These are phyloP conservation scores for Cordyceps cicadae DNA, from an alignment of 2,329 filamentous ascomycete species.

Conservation along the genomic window DNA sequence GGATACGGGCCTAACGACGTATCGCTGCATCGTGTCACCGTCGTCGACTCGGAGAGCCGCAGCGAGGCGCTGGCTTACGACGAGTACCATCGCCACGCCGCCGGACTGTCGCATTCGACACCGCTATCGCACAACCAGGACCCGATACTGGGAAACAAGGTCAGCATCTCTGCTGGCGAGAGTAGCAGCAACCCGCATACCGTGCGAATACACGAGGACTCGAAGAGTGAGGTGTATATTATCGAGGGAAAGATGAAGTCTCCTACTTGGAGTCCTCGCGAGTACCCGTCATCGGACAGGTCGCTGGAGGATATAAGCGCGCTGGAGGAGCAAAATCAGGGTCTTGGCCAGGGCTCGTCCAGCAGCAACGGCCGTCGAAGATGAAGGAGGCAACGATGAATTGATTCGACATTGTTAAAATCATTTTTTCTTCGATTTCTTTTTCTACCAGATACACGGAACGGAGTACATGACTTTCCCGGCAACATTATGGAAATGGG, in stretches of 20 bases:
- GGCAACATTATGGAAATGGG: background rate
- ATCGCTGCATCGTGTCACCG: constrained; percentile 24
- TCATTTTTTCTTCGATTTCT: background rate
- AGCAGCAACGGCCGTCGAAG: background rate
- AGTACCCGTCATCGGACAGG: constrained; percentile 15
- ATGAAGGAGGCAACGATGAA: background rate
- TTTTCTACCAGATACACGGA: background rate
- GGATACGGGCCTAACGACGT: constrained; percentile 30
- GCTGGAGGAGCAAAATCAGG: constrained; percentile 25
- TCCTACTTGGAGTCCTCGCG: constrained; percentile 17
- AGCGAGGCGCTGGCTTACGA: constrained; percentile 14
- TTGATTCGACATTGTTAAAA: background rate
- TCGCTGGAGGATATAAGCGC: constrained; percentile 24
- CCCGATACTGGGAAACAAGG: constrained; percentile 3
- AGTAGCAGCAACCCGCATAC: background rate
- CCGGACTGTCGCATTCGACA: background rate
- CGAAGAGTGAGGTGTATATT: constrained; percentile 29
- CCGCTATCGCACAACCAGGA: constrained; percentile 5
- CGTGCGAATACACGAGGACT: constrained; percentile 14
- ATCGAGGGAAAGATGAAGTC: constrained; percentile 24
- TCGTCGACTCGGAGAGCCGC: constrained; percentile 17
- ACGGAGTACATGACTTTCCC: background rate
- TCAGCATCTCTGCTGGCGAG: background rate
- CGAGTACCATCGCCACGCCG: constrained; percentile 11
- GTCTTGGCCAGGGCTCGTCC: constrained; percentile 14